Conservation (phyloP, 495 filamentous ascomycete species). For the Hamigera avellanea region DNA sequence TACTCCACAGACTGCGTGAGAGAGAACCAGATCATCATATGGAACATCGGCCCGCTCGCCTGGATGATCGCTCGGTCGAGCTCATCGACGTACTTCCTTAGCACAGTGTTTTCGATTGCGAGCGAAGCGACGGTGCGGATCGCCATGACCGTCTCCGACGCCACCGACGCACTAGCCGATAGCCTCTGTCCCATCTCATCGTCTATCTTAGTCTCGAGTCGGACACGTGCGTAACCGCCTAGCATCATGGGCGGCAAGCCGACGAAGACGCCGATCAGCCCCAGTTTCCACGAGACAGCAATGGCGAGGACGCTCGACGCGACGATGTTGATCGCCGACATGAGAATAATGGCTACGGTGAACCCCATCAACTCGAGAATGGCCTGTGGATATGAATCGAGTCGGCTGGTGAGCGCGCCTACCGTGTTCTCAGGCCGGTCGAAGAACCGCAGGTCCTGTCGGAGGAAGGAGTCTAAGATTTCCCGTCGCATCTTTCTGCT, state of each 20-base stretch:
- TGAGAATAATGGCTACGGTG: slow-evolving; percentile 7
- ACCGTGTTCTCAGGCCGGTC: slow-evolving; percentile 27
- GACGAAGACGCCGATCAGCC: slow-evolving; percentile 38
- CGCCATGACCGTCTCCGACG: slow-evolving; percentile 38
- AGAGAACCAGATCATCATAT: slow-evolving; percentile 5
- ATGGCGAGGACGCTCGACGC: slow-evolving; percentile 35
- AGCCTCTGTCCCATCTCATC: slow-evolving; percentile 36
- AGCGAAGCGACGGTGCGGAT: slow-evolving; percentile 42
- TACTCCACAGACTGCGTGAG: slow-evolving; percentile 9
- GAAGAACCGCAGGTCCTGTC: slow-evolving; percentile 40
- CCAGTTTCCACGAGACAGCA: slow-evolving; percentile 46
- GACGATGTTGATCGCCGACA: slow-evolving; percentile 32
- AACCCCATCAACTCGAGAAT: slow-evolving; percentile 43
- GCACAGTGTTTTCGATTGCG: slow-evolving; percentile 32
- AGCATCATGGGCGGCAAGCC: slow-evolving; percentile 37
- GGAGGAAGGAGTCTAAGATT: slow-evolving; percentile 34
- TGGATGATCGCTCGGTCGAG: slow-evolving; percentile 30
- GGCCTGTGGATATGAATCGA: slow-evolving; percentile 42
- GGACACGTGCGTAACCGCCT: slow-evolving; percentile 35
- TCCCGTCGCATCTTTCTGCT: slow-evolving; percentile 24
- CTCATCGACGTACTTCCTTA: slow-evolving; percentile 33
- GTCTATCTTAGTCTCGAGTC: slow-evolving; percentile 31
- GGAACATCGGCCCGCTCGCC: slow-evolving; percentile 11
- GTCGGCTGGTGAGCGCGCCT: slow-evolving; percentile 28
- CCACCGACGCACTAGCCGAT: slow-evolving; percentile 31